A percentile compares a stretch with the other conserved stretches of the same genome.
These are phyloP conservation scores for Nemania sp. DNA, from an alignment of 2,329 filamentous ascomycete species.

Conservation along the genomic window DNA sequence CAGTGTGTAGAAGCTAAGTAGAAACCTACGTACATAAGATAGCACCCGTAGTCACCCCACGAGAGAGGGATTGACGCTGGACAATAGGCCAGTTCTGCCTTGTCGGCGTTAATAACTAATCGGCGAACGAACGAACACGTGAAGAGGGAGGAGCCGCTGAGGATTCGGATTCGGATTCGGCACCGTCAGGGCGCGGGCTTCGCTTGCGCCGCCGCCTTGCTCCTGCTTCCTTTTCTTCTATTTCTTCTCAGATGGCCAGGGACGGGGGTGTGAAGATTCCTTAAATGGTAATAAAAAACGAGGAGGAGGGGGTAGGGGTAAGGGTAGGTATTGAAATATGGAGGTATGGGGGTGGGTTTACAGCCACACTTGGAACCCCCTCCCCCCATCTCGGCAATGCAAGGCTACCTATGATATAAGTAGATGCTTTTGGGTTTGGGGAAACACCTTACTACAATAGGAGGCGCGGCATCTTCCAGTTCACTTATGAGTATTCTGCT, in stretches of 20 bases:
- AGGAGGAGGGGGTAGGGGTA: too few species aligned
- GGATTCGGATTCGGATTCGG: slow-evolving; percentile 1
- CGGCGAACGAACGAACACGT: too few species aligned
- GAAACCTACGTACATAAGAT: too few species aligned
- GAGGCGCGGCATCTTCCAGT: not conserved
- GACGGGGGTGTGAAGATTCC: too few species aligned
- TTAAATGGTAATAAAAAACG: too few species aligned
- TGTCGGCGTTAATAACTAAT: not conserved
- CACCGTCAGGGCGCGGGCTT: not conserved
- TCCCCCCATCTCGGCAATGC: not conserved
- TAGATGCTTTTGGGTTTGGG: too few species aligned
- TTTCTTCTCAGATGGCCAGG: not conserved
- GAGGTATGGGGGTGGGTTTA: too few species aligned
- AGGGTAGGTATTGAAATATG: too few species aligned
- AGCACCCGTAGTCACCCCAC: too few species aligned
- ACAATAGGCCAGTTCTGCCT: not conserved
- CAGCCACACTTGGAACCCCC: not conserved
- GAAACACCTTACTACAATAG: too few species aligned
- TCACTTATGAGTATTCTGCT: not conserved
- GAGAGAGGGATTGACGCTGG: slow-evolving; percentile 4
- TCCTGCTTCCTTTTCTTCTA: slow-evolving; percentile 4
- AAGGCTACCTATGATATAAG: too few species aligned
- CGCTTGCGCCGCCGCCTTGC: not conserved
- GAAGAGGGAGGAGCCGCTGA: not conserved
- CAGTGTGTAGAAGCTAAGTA: too few species aligned